Evolutionary conservation across 192 early-diverging fungal genomes (phyloP).

Genomic region (Neocallimastix lanati): DNA sequence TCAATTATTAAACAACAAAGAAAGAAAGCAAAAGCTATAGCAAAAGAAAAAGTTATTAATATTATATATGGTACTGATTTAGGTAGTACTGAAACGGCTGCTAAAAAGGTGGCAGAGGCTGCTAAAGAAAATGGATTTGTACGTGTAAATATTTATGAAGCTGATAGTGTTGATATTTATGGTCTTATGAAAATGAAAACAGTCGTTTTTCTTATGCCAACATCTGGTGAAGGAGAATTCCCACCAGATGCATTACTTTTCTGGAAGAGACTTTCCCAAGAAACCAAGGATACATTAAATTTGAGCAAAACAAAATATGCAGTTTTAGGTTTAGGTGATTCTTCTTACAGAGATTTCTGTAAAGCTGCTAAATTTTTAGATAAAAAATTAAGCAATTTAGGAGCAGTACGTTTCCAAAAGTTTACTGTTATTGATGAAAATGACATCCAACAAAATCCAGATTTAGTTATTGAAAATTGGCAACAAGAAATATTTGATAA

Average conservation of each 20-base stretch:
- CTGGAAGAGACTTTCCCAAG: constrained; percentile 51
- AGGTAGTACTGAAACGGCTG: constrained; percentile 67
- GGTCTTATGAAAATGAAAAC: constrained; percentile 53
- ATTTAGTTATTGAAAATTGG: not conserved
- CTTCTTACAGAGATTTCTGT: constrained; percentile 47
- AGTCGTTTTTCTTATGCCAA: constrained; percentile 60
- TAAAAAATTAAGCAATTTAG: constrained; percentile 54
- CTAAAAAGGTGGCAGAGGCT: constrained; percentile 60
- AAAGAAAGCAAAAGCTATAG: not conserved
- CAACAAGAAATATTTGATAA: not conserved
- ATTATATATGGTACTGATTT: constrained; percentile 83
- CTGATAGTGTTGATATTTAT: constrained; percentile 48
- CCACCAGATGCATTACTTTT: constrained; percentile 78
- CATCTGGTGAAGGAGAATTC: constrained; percentile 95
- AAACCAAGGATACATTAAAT: constrained; percentile 28
- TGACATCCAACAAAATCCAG: constrained; percentile 46
- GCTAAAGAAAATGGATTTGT: constrained; percentile 63
- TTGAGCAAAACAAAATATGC: constrained; percentile 50
- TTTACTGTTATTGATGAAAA: constrained; percentile 80
- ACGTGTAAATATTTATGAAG: not conserved
- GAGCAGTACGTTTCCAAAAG: constrained; percentile 39
- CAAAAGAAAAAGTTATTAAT: not conserved
- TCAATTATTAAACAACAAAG: not conserved
- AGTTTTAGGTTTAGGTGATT: constrained; percentile 81
- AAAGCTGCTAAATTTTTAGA: constrained; percentile 78